phyloP scores from a whole-genome alignment of 805 yeast species.

The Candida oleophila region DNA sequence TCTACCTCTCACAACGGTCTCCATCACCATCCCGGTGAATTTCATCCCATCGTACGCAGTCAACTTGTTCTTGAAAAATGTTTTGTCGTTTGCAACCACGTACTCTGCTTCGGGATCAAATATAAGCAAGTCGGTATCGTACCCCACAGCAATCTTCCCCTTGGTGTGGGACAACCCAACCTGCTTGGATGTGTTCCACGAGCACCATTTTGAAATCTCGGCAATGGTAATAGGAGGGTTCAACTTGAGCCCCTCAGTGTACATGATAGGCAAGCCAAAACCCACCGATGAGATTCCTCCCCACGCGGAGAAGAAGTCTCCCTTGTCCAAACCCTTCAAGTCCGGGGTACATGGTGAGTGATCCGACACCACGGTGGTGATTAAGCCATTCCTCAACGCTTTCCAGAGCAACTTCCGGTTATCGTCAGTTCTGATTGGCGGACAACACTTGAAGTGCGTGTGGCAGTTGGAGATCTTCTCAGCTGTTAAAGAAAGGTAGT shows the following conservation, averaged over 20 bases:
- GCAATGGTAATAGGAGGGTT: conserved; percentile 49
- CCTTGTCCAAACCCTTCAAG: conserved; percentile 73
- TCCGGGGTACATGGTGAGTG: conserved; percentile 97
- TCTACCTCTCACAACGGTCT: conserved; percentile 77
- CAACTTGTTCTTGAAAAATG: conserved; percentile 79
- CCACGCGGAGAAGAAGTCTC: conserved; percentile 93
- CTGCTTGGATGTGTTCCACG: conserved; percentile 79
- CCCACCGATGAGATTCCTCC: conserved; percentile 96
- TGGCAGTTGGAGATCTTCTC: conserved; percentile 75
- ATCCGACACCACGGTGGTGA: conserved; percentile 88
- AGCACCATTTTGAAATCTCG: conserved; percentile 79
- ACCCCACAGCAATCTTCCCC: conserved; percentile 71
- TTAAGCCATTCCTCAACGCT: conserved; percentile 63
- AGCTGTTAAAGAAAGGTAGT: conserved; percentile 75
- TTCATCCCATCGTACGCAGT: conserved; percentile 80
- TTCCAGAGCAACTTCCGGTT: conserved; percentile 77
- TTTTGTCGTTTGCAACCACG: conserved; percentile 50
- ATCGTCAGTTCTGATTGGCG: conserved; percentile 79
- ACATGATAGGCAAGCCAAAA: conserved; percentile 77
- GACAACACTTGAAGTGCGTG: conserved; percentile 91
- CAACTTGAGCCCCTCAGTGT: conserved; percentile 66
- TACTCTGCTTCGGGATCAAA: conserved; percentile 65
- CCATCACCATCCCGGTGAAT: conserved; percentile 71
- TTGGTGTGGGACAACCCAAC: conserved; percentile 72
- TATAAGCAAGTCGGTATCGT: conserved; percentile 85